Conservation (phyloP, 768 basidiomycete species). For the Gloeopeniophorella convolvens region DNA sequence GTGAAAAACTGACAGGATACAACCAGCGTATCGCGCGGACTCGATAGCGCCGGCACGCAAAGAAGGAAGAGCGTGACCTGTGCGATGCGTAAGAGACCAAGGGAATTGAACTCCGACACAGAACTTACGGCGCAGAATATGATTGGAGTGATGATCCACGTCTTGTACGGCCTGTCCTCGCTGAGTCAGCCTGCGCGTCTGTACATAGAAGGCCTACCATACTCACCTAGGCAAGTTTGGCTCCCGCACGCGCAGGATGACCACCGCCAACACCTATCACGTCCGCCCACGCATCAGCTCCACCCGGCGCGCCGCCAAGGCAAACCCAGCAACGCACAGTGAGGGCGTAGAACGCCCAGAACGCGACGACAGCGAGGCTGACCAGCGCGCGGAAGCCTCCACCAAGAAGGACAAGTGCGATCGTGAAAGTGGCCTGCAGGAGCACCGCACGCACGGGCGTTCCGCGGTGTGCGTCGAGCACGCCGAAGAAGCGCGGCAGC, state of each 20-base stretch:
- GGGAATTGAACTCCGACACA: no score
- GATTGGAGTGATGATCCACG: slow-evolving; percentile 7
- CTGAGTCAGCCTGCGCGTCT: background rate
- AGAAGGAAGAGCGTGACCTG: slow-evolving; percentile 7
- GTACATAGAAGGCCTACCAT: background rate
- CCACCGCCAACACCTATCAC: slow-evolving; percentile 5
- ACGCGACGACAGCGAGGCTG: slow-evolving; percentile 3
- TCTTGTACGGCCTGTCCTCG: slow-evolving; percentile 2
- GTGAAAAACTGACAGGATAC: background rate
- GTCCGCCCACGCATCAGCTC: background rate
- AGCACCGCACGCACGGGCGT: slow-evolving; percentile 3
- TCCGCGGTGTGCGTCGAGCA: background rate
- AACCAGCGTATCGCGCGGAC: background rate
- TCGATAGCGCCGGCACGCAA: slow-evolving; percentile 1
- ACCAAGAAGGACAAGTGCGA: slow-evolving; percentile 1
- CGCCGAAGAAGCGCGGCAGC: background rate
- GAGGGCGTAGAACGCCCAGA: slow-evolving; percentile 8
- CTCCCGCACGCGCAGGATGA: slow-evolving; percentile 5
- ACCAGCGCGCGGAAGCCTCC: slow-evolving; percentile 4
- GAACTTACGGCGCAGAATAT: slow-evolving; percentile 5
- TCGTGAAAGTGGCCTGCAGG: background rate
- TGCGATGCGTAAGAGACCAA: background rate
- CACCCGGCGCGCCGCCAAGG: background rate
- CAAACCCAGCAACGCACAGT: background rate
- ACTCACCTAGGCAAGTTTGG: slow-evolving; percentile 3